phyloP scores from a whole-genome alignment of 2,329 filamentous ascomycete species.

The Penicillium sp. region DNA sequence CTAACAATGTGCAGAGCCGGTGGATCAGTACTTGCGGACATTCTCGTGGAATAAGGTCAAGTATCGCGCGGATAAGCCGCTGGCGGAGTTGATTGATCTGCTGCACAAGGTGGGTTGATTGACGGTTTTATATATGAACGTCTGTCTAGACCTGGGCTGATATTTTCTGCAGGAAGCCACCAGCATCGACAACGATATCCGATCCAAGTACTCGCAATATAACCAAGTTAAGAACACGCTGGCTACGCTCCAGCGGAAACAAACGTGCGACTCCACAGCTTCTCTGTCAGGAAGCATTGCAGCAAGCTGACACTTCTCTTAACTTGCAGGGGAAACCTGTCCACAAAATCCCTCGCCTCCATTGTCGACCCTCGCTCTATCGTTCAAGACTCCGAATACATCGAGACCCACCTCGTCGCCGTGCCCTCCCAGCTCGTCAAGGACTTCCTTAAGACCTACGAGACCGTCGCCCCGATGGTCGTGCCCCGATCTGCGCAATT shows the following conservation, averaged over 20 bases:
- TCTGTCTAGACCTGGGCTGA: neutral
- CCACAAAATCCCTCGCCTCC: constrained; percentile 89
- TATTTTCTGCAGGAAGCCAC: constrained; percentile 67
- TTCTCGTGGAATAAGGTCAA: constrained; percentile 99
- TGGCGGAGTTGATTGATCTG: constrained; percentile 82
- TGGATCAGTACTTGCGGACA: constrained; percentile 83
- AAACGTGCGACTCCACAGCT: constrained; percentile 64
- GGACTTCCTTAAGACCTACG: constrained; percentile 87
- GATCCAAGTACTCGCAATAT: constrained; percentile 91
- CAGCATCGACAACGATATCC: constrained; percentile 94
- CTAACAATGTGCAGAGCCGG: constrained; percentile 68
- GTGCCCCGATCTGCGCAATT: constrained; percentile 84
- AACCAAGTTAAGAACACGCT: constrained; percentile 86
- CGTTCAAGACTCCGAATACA: constrained; percentile 89
- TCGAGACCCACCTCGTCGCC: constrained; percentile 91
- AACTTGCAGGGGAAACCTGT: constrained; percentile 74
- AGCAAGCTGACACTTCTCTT: constrained; percentile 5
- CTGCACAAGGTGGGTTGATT: constrained; percentile 73
- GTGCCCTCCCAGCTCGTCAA: constrained; percentile 79
- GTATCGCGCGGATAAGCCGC: constrained; percentile 88
- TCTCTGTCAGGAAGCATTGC: neutral
- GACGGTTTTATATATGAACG: neutral
- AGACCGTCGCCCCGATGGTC: constrained; percentile 86
- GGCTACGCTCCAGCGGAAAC: constrained; percentile 77
- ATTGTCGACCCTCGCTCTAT: constrained; percentile 80